Base-by-base conservation (phyloP, 345 rosid genomes). In the Heritiera fomes region DNA sequence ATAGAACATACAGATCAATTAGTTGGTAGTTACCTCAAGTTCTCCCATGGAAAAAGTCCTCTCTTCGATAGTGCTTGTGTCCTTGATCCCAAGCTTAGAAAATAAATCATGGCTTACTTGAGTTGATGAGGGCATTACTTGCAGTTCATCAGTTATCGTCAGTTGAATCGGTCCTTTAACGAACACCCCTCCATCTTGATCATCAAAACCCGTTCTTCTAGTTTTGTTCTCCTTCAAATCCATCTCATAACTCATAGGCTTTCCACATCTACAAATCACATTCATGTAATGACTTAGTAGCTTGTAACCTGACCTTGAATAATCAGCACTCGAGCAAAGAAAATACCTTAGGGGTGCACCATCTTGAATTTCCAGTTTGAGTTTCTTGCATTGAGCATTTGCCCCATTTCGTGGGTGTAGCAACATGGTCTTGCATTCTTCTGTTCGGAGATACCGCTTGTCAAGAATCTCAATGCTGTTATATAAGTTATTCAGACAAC, bases 401-500 rank as follows among this genome's bases (percentile, higher is more conserved):
- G 83, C 66, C 8, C n/a, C 66, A 34, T 67, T 82, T 15, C 20
- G 73, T 46, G 81, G 83, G 14, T 13, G 13, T 5, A 75, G 61
- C 62, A 82, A 50, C 85, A 82, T 85, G 23, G 10, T 1, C 72
- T 75, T 77, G 71, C 85, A 82, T 23, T 34, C 46, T 20, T 34
- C 17, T 4, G 71, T 77, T 14, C 50, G 45, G 32, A 84, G 12
- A 68, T 7, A 23, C 13, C 23, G 50, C n/a, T 2, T 9, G 28
- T 63, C 85, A 46, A 84, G 71, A 53, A 56, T 73, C 50, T 72
- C 64, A 47, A 79, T 50, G 14, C 84, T 81, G 18, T n/a, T 8
- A 50, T 79, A 81, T 53, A 81, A 73, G 59, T 79, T 84, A 15
- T 79, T 77, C 50, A 78, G 20, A 64, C 82, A 59, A 14, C 82